These are phyloP conservation scores for Fusarium equiseti DNA, from an alignment of 2,329 filamentous ascomycete species.

Conservation along the genomic window DNA sequence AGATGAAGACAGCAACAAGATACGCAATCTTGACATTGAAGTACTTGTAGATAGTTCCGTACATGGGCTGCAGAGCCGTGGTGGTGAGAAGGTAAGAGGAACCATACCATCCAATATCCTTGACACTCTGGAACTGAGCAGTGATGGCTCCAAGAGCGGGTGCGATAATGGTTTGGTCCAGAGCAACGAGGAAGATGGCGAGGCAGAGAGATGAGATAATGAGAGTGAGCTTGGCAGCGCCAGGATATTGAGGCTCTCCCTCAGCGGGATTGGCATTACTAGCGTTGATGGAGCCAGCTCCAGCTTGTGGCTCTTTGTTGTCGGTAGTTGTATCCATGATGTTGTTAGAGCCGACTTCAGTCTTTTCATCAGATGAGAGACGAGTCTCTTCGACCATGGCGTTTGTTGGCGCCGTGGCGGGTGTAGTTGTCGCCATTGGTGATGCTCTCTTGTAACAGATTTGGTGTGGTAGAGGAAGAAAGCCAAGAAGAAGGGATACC, in stretches of 20 bases:
- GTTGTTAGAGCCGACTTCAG: slow-evolving; percentile 48
- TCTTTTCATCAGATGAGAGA: slow-evolving; percentile 50
- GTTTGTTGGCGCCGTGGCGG: slow-evolving; percentile 29
- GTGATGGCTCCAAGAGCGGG: slow-evolving; percentile 66
- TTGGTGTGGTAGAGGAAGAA: not conserved
- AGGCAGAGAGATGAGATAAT: slow-evolving; percentile 60
- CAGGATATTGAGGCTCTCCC: slow-evolving; percentile 53
- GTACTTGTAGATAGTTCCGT: slow-evolving; percentile 63
- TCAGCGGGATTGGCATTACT: slow-evolving; percentile 2
- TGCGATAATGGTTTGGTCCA: slow-evolving; percentile 66
- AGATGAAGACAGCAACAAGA: slow-evolving; percentile 58
- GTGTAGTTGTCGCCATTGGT: slow-evolving; percentile 31
- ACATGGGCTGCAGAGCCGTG: slow-evolving; percentile 63
- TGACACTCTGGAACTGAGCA: slow-evolving; percentile 57
- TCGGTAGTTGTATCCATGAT: slow-evolving; percentile 35
- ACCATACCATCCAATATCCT: slow-evolving; percentile 67
- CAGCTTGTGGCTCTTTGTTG: slow-evolving; percentile 26
- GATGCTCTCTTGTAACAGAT: not conserved
- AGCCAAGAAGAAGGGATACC: not conserved
- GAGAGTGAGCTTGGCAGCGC: slow-evolving; percentile 54
- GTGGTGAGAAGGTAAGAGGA: slow-evolving; percentile 62
- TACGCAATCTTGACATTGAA: slow-evolving; percentile 63
- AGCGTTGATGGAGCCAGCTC: slow-evolving; percentile 10
- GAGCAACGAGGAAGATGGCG: slow-evolving; percentile 62
- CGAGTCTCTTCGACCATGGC: slow-evolving; percentile 40